Conservation (phyloP, 768 basidiomycete genomes). For the Leccinum boreale region DNA sequence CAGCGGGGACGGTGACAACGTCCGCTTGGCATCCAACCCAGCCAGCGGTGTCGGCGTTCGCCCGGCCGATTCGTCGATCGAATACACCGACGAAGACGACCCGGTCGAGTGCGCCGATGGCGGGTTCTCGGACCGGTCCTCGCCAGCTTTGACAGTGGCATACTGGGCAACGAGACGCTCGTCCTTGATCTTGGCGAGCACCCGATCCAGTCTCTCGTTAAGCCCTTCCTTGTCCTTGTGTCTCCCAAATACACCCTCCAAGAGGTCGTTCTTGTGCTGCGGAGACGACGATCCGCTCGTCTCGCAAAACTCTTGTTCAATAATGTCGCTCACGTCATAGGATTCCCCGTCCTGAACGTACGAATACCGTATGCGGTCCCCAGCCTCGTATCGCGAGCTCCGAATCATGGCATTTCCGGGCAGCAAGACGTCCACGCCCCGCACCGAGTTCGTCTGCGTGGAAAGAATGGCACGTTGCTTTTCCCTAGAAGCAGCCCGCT, state of each 20-base stretch:
- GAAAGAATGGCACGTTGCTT: constrained; percentile 84
- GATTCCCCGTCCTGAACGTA: constrained; percentile 93
- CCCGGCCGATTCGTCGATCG: constrained; percentile 39
- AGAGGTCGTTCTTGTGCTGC: constrained; percentile 48
- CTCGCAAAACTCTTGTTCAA: constrained; percentile 85
- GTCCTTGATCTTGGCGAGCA: constrained; percentile 72
- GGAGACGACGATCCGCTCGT: constrained; percentile 32
- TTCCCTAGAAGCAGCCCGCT: constrained; percentile 81
- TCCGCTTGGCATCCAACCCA: constrained; percentile 14
- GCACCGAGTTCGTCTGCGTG: constrained; percentile 77
- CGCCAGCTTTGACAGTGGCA: constrained; percentile 1
- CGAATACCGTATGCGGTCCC: constrained; percentile 84
- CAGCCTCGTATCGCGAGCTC: constrained; percentile 69
- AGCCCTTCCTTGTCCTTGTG: constrained; percentile 59
- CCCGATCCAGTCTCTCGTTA: constrained; percentile 69
- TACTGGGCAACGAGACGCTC: constrained; percentile 44
- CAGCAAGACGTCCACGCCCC: constrained; percentile 86
- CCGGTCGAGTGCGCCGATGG: constrained; percentile 26
- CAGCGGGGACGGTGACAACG: constrained; percentile 19
- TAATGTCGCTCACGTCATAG: constrained; percentile 89
- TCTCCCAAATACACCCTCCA: constrained; percentile 62
- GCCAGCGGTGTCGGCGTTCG: constrained; percentile 32
- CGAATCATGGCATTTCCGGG: constrained; percentile 84
- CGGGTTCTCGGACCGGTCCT: constrained; percentile 22
- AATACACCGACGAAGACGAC: constrained; percentile 54